Evolutionary conservation across 345 rosid genomes (phyloP), one percentile per base, ranked within the genome.

Genomic region (Salix caprea): DNA sequence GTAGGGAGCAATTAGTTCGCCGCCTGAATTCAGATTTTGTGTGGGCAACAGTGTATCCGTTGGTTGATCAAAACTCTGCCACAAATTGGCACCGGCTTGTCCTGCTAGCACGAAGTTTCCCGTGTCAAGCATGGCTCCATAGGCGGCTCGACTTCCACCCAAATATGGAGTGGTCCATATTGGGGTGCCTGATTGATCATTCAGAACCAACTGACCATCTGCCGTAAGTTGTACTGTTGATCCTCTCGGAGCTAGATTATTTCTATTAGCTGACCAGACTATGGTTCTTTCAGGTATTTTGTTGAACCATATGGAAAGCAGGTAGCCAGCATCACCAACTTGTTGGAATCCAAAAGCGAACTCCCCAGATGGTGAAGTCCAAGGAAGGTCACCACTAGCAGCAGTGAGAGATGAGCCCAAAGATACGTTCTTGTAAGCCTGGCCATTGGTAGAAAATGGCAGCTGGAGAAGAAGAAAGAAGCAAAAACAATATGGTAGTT

Each of bases 21-120:
- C 28, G 6, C 74, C 82, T 7, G 2, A 48, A 5, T 66, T 64
- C 78, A 89, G 18, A 7, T 30, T 73, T 82, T 90, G 91, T 3
- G 81, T 74, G 61, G 94, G 91, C 23, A 90, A 52, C 4, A 91
- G 36, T 4, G 91, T 87, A 24, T 92, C 92, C 1, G 94, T 85
- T 13, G 94, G 92, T 16, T 81, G 3, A 42, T 32, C 76, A 73
- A 88, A 92, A 60, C 84, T 86, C 72, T 83, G 75, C 92, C 97
- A 88, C 70, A 90, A 5, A 48, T 5, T 24, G 23, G 0, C 18
- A 16, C 74, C 74, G 6, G 70, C 78, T 30, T n/a, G 12, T 28
- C 64, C 52, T 13, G 72, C 73, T 9, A 87, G 77, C 44, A 80
- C 88, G 32, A 92, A 84, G 76, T 92, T 90, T 30, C 93, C 91